Evolutionary conservation across 768 basidiomycete species (phyloP).

Genomic region (Kwoniella europaea): DNA sequence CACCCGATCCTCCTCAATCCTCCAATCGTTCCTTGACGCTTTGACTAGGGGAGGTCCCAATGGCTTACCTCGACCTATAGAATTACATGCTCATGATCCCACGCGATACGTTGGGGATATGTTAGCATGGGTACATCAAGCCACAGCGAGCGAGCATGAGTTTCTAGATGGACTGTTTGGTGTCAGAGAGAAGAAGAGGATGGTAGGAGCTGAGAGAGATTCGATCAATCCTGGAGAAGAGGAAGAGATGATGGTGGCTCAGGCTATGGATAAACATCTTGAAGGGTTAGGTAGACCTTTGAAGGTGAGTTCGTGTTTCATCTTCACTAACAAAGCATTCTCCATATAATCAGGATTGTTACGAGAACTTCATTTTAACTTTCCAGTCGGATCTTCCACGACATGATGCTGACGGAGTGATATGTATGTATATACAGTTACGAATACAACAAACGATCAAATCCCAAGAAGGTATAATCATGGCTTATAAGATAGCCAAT

Average conservation of each 20-base stretch:
- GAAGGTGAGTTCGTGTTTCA: constrained; percentile 64
- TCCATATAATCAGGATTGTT: too few relatives aligned
- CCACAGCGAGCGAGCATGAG: constrained; percentile 91
- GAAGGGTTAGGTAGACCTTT: constrained; percentile 86
- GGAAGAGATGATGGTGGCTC: constrained; percentile 78
- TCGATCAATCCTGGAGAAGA: constrained; percentile 60
- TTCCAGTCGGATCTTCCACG: too few relatives aligned
- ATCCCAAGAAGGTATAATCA: constrained; percentile 90
- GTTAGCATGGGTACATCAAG: constrained; percentile 97
- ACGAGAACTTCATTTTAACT: too few relatives aligned
- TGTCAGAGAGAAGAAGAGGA: constrained; percentile 68
- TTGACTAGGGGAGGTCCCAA: constrained; percentile 85
- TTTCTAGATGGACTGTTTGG: constrained; percentile 87
- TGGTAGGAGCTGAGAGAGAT: constrained; percentile 73
- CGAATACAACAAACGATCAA: constrained; percentile 92
- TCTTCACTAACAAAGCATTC: too few relatives aligned
- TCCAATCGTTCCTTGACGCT: constrained; percentile 81
- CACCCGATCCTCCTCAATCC: constrained; percentile 78
- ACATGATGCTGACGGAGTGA: background rate
- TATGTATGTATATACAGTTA: constrained; percentile 61
- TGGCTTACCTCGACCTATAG: constrained; percentile 87
- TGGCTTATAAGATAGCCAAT: constrained; percentile 89
- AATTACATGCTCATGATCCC: constrained; percentile 96
- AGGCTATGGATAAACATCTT: constrained; percentile 79
- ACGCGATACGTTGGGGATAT: constrained; percentile 96